These are phyloP conservation scores for Neltuma alba DNA, from an alignment of 306 rosid species.

Conservation along the genomic window DNA sequence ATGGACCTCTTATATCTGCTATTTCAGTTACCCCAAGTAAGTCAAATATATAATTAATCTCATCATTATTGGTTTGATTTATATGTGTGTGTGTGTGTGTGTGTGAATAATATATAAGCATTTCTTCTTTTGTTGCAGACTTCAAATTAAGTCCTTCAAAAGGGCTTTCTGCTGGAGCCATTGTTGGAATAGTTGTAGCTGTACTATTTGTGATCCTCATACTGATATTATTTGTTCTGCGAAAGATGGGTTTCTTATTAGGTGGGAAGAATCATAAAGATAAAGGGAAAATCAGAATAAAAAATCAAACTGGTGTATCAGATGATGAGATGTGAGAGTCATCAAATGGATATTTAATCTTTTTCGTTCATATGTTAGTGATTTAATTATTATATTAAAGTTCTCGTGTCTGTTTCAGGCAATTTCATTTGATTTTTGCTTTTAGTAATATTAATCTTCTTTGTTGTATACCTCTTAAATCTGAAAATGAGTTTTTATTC, in stretches of 20 bases:
- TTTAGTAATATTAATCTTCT: background rate
- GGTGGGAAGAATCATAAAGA: slow-evolving; percentile 49
- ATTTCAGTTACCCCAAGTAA: slow-evolving; percentile 70
- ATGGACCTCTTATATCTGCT: slow-evolving; percentile 90
- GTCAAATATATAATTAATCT: slow-evolving; percentile 4
- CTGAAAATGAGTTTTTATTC: slow-evolving; percentile 68
- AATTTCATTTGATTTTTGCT: slow-evolving; percentile 3
- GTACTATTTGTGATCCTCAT: slow-evolving; percentile 47
- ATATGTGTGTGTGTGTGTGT: background rate
- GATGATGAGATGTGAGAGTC: background rate
- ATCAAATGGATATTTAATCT: background rate
- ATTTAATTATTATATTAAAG: background rate
- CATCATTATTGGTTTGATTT: background rate
- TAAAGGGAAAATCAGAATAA: slow-evolving; percentile 48
- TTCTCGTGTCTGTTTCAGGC: background rate
- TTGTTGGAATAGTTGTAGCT: slow-evolving; percentile 65
- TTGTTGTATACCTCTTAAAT: slow-evolving; percentile 57
- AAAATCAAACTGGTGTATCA: slow-evolving; percentile 10
- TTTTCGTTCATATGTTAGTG: background rate
- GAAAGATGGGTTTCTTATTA: slow-evolving; percentile 57
- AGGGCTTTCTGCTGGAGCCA: slow-evolving; percentile 63
- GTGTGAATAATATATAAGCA: background rate
- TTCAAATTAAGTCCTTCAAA: slow-evolving; percentile 50
- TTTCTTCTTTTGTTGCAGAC: slow-evolving; percentile 45
- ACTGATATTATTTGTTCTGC: slow-evolving; percentile 50